phyloP scores from a whole-genome alignment of 768 basidiomycete genomes.

The Rhodotorula toruloides region DNA sequence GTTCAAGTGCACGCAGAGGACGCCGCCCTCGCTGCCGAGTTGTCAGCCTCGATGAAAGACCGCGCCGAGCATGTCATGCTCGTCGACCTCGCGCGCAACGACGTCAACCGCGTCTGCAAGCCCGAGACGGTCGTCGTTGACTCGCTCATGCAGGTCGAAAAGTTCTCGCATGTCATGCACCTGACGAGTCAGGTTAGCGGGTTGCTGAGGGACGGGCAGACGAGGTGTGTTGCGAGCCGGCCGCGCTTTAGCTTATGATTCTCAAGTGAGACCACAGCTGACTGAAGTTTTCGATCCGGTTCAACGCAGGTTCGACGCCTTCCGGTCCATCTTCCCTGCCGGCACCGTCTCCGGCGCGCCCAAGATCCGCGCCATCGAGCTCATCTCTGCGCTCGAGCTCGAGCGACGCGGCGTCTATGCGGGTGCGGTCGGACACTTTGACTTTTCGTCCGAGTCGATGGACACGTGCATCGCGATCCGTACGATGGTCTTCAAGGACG shows the following conservation, averaged over 20 bases:
- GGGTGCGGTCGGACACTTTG: slow-evolving; percentile 95
- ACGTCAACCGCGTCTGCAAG: slow-evolving; percentile 94
- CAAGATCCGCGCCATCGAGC: slow-evolving; percentile 96
- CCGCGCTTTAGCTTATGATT: too few species aligned
- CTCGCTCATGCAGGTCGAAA: slow-evolving; percentile 84
- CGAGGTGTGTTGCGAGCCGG: slow-evolving; percentile 56
- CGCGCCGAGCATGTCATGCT: slow-evolving; percentile 98
- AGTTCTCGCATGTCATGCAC: slow-evolving; percentile 97
- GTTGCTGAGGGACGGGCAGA: slow-evolving; percentile 68
- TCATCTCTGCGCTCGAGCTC: slow-evolving; percentile 76
- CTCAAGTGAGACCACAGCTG: not conserved
- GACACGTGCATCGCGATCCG: slow-evolving; percentile 98
- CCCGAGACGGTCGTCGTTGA: slow-evolving; percentile 95
- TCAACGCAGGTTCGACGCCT: slow-evolving; percentile 80
- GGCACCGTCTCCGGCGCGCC: slow-evolving; percentile 98
- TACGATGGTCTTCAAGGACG: slow-evolving; percentile 95
- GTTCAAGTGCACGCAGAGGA: slow-evolving; percentile 67
- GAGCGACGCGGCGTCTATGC: slow-evolving; percentile 92
- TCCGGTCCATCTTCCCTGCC: slow-evolving; percentile 97
- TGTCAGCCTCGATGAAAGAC: slow-evolving; percentile 84
- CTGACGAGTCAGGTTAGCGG: slow-evolving; percentile 94
- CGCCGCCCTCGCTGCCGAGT: slow-evolving; percentile 63
- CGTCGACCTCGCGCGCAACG: slow-evolving; percentile 94
- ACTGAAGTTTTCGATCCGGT: not conserved
- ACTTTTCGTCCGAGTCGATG: slow-evolving; percentile 75